phyloP scores from a whole-genome alignment of 345 rosid species.

The Camelina sativa region DNA sequence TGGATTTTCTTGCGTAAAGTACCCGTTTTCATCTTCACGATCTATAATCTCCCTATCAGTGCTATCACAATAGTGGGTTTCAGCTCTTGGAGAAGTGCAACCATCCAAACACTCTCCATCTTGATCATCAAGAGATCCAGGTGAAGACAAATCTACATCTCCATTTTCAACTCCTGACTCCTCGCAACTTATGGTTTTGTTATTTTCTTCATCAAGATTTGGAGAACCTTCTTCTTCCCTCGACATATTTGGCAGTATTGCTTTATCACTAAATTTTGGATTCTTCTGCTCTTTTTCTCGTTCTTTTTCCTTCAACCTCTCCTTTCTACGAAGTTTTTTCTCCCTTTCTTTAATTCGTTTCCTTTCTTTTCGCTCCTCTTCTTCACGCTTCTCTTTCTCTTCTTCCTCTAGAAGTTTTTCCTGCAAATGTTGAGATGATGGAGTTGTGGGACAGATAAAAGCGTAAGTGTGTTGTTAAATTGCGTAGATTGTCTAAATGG shows the following conservation, averaged over 20 bases:
- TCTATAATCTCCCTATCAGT: conserved; percentile 41
- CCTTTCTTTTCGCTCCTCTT: conserved; percentile 91
- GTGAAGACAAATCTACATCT: conserved; percentile 55
- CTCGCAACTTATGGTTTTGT: conserved; percentile 44
- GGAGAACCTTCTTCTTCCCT: conserved; percentile 45
- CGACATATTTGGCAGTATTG: conserved; percentile 27
- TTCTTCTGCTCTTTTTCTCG: conserved; percentile 63
- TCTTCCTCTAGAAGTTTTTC: conserved; percentile 94
- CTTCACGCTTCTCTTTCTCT: conserved; percentile 94
- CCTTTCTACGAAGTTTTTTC: conserved; percentile 93
- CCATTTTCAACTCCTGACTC: conserved; percentile 51
- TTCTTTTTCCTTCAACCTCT: conserved; percentile 91
- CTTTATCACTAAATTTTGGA: conserved; percentile 39
- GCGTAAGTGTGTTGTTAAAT: neutral
- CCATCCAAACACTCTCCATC: conserved; percentile 50
- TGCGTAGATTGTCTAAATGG: conserved; percentile 9
- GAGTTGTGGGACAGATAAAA: conserved; percentile 24
- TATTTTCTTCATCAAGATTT: conserved; percentile 54
- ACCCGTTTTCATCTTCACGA: conserved; percentile 56
- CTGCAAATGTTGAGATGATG: conserved; percentile 49
- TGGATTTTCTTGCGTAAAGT: conserved; percentile 55
- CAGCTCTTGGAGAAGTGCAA: conserved; percentile 43
- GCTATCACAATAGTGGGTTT: conserved; percentile 51
- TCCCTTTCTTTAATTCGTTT: conserved; percentile 87
- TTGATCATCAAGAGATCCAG: conserved; percentile 60